Conservation (phyloP, 2,329 filamentous ascomycete genomes). For the Sporothrix phasma region DNA sequence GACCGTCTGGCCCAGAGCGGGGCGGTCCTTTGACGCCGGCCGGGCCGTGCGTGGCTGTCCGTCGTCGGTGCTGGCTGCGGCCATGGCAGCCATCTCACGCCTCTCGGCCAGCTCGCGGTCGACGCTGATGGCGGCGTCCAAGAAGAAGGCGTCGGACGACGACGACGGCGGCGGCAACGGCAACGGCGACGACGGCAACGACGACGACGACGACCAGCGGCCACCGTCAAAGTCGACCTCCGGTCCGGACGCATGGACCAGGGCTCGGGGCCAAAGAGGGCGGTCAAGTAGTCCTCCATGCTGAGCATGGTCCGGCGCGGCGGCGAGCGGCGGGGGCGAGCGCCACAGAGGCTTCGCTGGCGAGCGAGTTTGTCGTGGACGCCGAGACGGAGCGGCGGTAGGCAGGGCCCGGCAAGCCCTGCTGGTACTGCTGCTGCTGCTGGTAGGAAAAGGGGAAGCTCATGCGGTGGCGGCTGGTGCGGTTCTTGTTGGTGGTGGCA, state of each 20-base stretch:
- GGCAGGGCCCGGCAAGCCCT: not conserved
- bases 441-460: slow-evolving; percentile 10
- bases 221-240: not conserved
- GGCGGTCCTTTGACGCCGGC: not conserved
- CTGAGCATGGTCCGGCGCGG: slow-evolving; percentile 14
- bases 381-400: slow-evolving; percentile 4
- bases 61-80: slow-evolving; percentile 14
- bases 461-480: not conserved
- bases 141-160: slow-evolving; percentile 21
- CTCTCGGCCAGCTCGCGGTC: slow-evolving; percentile 34
- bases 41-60: too few relatives aligned
- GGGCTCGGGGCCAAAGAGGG: slow-evolving; percentile 27
- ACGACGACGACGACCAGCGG: not conserved
- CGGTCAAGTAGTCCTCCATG: slow-evolving; percentile 30
- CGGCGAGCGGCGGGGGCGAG: not conserved
- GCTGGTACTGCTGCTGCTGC: not conserved
- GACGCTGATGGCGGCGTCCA: slow-evolving; percentile 28
- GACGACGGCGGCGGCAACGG: slow-evolving; percentile 1
- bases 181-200: slow-evolving; percentile 2
- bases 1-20: slow-evolving; percentile 17
- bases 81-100: slow-evolving; percentile 33
- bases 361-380: slow-evolving; percentile 4
- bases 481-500: not conserved
- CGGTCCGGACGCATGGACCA: slow-evolving; percentile 18
- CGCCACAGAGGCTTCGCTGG: not conserved